Evolutionary conservation across 768 basidiomycete genomes (phyloP).

Genomic region (Hysterangium stoloniferum): DNA sequence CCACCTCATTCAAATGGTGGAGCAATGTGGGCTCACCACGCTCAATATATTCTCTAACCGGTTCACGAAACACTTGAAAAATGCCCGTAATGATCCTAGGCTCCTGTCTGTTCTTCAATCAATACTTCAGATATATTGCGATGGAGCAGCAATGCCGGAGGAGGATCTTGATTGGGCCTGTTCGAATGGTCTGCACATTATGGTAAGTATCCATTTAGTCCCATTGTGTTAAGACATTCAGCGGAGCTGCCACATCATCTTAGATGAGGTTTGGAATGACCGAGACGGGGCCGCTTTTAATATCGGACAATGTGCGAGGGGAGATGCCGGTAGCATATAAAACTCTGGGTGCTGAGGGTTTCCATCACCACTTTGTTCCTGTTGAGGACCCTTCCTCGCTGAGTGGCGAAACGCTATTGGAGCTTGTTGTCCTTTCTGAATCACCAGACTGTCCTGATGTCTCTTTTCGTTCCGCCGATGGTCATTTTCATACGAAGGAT

Average conservation of each 20-base stretch:
- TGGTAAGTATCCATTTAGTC: not conserved
- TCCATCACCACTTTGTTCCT: not conserved
- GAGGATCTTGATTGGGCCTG: not conserved
- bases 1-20: not conserved
- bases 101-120: not conserved
- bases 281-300: not conserved
- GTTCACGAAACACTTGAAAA: not conserved
- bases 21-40: no score
- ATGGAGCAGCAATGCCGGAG: not conserved
- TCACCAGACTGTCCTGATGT: no score
- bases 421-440: no score
- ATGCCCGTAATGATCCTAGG: not conserved
- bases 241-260: not conserved
- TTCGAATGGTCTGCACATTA: no score
- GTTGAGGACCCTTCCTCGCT: not conserved
- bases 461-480: no score
- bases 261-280: not conserved
- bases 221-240: not conserved
- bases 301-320: no score
- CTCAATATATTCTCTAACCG: not conserved
- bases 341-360: not conserved
- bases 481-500: slow-evolving; percentile 75
- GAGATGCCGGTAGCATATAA: not conserved
- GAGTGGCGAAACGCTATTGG: not conserved
- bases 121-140: not conserved